Conservation (phyloP, 768 basidiomycete species). For the Lactarius indigo region DNA sequence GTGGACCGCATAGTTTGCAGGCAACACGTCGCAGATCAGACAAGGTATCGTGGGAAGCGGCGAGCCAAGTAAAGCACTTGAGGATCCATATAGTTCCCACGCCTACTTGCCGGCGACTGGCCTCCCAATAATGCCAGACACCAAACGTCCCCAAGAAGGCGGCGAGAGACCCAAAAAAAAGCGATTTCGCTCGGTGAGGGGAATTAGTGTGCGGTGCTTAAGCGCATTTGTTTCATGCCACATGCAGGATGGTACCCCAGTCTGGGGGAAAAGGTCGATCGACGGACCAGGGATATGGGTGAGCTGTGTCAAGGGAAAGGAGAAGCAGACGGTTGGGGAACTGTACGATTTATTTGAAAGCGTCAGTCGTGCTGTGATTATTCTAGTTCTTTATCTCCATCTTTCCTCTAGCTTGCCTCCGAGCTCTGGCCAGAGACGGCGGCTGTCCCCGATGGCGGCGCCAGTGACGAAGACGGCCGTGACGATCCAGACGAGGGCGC, state of each 20-base stretch:
- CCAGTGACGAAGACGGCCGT: conserved; percentile 13
- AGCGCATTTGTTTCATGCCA: not conserved
- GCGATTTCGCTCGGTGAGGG: conserved; percentile 13
- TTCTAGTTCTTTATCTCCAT: not conserved
- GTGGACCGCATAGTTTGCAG: not conserved
- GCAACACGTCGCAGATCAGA: not conserved
- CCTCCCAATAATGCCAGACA: conserved; percentile 5
- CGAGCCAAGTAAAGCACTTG: not conserved
- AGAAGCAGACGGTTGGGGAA: conserved; percentile 73
- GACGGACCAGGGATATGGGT: conserved; percentile 87
- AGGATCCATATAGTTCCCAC: not conserved
- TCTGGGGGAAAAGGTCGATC: conserved; percentile 61
- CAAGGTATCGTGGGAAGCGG: not conserved
- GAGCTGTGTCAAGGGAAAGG: conserved; percentile 81
- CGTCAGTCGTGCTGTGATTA: conserved; percentile 40
- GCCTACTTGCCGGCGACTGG: not conserved
- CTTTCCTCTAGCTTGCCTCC: conserved; percentile 50
- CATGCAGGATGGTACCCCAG: conserved; percentile 61
- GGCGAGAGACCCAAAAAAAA: conserved; percentile 12
- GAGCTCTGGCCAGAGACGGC: conserved; percentile 61
- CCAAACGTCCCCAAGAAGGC: conserved; percentile 9
- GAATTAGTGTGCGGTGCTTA: not conserved
- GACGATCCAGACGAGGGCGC: conserved; percentile 34
- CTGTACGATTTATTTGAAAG: conserved; percentile 75
- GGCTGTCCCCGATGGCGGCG: conserved; percentile 10